Percentiles rank a stretch among this genome's conserved stretches.
These are phyloP conservation scores for Karstenula rhodostoma DNA, from an alignment of 2,329 filamentous ascomycete genomes.

Conservation along the genomic window DNA sequence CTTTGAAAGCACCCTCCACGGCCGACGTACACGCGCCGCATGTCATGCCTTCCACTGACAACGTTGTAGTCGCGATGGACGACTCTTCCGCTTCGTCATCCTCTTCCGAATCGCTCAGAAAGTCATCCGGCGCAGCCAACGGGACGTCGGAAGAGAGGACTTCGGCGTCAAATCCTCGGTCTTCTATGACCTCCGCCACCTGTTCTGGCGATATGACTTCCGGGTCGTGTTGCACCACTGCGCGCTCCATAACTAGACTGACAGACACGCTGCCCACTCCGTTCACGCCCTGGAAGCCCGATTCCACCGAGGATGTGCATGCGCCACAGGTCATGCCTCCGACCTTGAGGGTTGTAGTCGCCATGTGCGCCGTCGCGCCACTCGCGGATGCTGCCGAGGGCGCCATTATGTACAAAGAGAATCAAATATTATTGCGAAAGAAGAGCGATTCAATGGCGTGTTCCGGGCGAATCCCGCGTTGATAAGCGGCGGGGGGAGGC, in stretches of 20 bases:
- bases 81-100: slow-evolving; percentile 39
- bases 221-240: slow-evolving; percentile 91
- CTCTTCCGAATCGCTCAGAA: slow-evolving; percentile 47
- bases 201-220: slow-evolving; percentile 75
- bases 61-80: slow-evolving; percentile 69
- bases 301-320: slow-evolving; percentile 94
- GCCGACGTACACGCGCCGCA: slow-evolving; percentile 90
- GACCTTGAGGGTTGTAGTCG: slow-evolving; percentile 88
- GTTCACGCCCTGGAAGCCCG: slow-evolving; percentile 81
- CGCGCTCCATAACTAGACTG: slow-evolving; percentile 92
- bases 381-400: slow-evolving; percentile 26
- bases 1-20: slow-evolving; percentile 80
- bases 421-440: slow-evolving; percentile 14
- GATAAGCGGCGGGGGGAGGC: slow-evolving; percentile 27
- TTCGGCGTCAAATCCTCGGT: slow-evolving; percentile 89
- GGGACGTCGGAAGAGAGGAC: slow-evolving; percentile 83
- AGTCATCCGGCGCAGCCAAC: slow-evolving; percentile 54
- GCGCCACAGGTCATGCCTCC: slow-evolving; percentile 90
- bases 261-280: slow-evolving; percentile 89
- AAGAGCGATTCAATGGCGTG: slow-evolving; percentile 9
- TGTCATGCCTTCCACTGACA: slow-evolving; percentile 88
- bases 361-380: slow-evolving; percentile 66
- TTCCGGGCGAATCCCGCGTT: slow-evolving; percentile 14
- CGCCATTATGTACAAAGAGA: slow-evolving; percentile 33
- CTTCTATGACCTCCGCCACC: slow-evolving; percentile 86